phyloP scores from a whole-genome alignment of 2,329 filamentous ascomycete genomes.

The Epichloe glyceriae region DNA sequence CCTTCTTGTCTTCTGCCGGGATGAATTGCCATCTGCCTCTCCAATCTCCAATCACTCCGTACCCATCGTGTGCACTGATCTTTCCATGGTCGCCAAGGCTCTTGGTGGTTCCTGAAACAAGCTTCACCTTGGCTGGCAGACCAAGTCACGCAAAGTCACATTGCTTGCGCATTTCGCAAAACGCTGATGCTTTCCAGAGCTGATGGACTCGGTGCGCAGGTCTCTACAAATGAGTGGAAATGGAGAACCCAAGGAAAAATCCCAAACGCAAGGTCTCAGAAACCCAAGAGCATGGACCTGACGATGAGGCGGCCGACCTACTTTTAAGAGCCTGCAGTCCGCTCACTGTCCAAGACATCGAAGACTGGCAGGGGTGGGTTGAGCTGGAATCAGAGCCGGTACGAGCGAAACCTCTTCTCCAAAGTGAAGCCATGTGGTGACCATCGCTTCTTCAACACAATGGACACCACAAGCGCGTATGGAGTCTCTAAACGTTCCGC shows the following conservation, averaged over 20 bases:
- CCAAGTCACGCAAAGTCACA: neutral
- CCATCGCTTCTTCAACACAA: too few species aligned
- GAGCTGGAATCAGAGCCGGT: constrained; percentile 88
- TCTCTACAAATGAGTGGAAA: neutral
- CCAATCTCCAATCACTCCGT: too few species aligned
- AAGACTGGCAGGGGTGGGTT: constrained; percentile 59
- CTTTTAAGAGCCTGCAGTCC: constrained; percentile 34
- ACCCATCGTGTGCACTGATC: too few species aligned
- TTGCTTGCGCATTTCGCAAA: neutral
- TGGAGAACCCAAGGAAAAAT: constrained; percentile 18
- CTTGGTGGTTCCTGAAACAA: neutral
- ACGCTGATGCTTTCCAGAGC: too few species aligned
- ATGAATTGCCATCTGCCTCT: too few species aligned
- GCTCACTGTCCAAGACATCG: constrained; percentile 37
- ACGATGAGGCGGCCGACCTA: constrained; percentile 18
- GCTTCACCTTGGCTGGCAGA: neutral
- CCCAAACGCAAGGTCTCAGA: constrained; percentile 32
- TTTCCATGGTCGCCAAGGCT: neutral
- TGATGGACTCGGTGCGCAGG: neutral
- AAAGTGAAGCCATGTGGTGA: neutral
- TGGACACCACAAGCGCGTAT: neutral
- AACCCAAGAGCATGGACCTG: constrained; percentile 12
- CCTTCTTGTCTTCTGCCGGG: neutral
- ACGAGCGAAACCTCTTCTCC: constrained; percentile 17
- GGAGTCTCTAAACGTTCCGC: neutral